These are phyloP conservation scores for Verticillium isaacii DNA, from an alignment of 2,329 filamentous ascomycete genomes.

Conservation along the genomic window DNA sequence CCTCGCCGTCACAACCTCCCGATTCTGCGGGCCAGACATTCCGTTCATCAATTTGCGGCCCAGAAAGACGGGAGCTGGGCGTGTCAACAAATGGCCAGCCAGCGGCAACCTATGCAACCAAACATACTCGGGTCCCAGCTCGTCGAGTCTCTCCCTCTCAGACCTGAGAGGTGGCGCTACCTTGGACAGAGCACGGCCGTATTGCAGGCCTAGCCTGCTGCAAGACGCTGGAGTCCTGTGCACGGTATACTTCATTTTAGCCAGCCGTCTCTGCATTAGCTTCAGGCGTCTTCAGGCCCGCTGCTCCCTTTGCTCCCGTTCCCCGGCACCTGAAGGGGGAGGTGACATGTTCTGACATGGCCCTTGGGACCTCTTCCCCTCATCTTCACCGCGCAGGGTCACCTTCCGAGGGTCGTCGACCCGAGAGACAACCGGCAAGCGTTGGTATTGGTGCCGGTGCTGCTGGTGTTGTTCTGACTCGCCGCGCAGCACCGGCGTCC, in stretches of 20 bases:
- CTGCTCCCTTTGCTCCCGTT: neutral
- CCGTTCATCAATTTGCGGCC: neutral
- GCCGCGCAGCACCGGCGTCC: neutral
- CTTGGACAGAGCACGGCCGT: neutral
- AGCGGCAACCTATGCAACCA: neutral
- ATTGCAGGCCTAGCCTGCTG: neutral
- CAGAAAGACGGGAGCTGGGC: neutral
- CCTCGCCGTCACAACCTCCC: neutral
- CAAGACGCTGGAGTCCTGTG: neutral
- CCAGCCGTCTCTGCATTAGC: neutral
- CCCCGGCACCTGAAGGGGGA: neutral
- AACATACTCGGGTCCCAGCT: neutral
- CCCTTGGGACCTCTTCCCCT: neutral
- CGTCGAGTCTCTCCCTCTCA: too few species aligned
- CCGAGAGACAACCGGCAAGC: neutral
- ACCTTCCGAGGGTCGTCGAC: neutral
- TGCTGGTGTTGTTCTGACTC: neutral
- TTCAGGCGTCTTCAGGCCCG: neutral
- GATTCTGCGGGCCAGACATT: neutral
- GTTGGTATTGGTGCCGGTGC: neutral
- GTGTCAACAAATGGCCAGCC: neutral
- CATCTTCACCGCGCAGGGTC: neutral
- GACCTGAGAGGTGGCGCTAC: neutral
- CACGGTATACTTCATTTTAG: neutral
- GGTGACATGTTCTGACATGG: neutral